Evolutionary conservation across 2,329 filamentous ascomycete genomes (phyloP).

Genomic region (Dothistroma pini): DNA sequence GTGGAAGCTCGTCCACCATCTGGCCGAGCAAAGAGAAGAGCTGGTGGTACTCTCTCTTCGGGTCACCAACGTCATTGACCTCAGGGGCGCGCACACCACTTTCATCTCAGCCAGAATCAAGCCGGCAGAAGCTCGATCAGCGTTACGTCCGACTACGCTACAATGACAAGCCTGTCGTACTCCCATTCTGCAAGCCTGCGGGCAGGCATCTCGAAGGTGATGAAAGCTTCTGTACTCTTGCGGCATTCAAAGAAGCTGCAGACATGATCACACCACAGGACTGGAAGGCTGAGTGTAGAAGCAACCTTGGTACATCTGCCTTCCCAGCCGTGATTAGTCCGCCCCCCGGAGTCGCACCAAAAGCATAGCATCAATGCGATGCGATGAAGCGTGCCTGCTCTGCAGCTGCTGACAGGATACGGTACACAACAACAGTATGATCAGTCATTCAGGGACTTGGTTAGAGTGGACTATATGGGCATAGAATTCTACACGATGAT

Average conservation of each 20-base stretch:
- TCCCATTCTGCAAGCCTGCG: conserved; percentile 72
- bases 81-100: conserved; percentile 51
- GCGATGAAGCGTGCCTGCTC: not conserved
- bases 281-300: conserved; percentile 65
- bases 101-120: conserved; percentile 52
- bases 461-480: not conserved
- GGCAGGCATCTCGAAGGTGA: conserved; percentile 86
- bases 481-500: not conserved
- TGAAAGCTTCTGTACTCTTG: conserved; percentile 84
- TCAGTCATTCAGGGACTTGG: not conserved
- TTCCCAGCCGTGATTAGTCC: conserved; percentile 19
- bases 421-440: not conserved
- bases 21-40: conserved; percentile 23
- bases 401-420: not conserved
- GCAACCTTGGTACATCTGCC: conserved; percentile 54
- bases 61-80: conserved; percentile 12
- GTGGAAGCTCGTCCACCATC: conserved; percentile 17
- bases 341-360: conserved; percentile 14
- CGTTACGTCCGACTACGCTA: conserved; percentile 90
- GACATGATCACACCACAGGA: conserved; percentile 82
- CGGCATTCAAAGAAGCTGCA: conserved; percentile 87
- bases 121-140: conserved; percentile 61
- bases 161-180: conserved; percentile 76
- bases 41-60: conserved; percentile 32
- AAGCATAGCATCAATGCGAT: not conserved